Evolutionary conservation across 2,329 filamentous ascomycete species (phyloP), one percentile per base, ranked within the genome.

Genomic region (Exophiala alcalophila): DNA sequence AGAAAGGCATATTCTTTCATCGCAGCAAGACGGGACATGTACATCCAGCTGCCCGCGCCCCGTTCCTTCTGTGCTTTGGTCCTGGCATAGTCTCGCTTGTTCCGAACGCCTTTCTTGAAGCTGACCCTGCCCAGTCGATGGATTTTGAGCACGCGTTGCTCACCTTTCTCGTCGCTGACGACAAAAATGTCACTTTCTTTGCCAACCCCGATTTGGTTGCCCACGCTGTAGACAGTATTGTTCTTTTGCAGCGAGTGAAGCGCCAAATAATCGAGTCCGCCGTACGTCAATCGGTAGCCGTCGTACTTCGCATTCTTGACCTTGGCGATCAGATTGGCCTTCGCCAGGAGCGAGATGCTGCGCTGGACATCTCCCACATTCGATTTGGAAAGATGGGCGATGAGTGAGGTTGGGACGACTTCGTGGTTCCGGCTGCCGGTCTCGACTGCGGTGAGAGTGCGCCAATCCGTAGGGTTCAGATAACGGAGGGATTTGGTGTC

Each of bases 171-270:
- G 58, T 89, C 81, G 41, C 92, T 91, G 34, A 95, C 90, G 44
- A 97, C 83, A 65, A 94, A 86, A 61, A 98, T 97, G 61, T 98
- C 92, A 56, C 87, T 94, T 69, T 98, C 92, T 65, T 98, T 98
- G 40, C 92, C 92, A 3, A 97, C 90, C 33, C 94, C 92, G 53
- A 98, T 87, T 60, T 94, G 86, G 65, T 85, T 92, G 39, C 92
- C 92, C 3, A 97, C 87, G 55, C 86, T 94, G 76, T 94, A 97
- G 27, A 97, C 78, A 42, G 77, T 78, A 56, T 84, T 83, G 53
- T 81, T 76, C 57, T 86, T 84, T 44, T 90, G 83, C 64, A 97
- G 84, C 0, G 88, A 82, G 68, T 97, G 89, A 40, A 98, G 76
- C 11, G 92, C 88, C n/a, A 98, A 81, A 66, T 98, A 98, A 70